A percentile compares a stretch with the other conserved stretches of the same genome.
Evolutionary conservation across 2,329 filamentous ascomycete genomes (phyloP).

Genomic region (Chalaropsis ovoidea): DNA sequence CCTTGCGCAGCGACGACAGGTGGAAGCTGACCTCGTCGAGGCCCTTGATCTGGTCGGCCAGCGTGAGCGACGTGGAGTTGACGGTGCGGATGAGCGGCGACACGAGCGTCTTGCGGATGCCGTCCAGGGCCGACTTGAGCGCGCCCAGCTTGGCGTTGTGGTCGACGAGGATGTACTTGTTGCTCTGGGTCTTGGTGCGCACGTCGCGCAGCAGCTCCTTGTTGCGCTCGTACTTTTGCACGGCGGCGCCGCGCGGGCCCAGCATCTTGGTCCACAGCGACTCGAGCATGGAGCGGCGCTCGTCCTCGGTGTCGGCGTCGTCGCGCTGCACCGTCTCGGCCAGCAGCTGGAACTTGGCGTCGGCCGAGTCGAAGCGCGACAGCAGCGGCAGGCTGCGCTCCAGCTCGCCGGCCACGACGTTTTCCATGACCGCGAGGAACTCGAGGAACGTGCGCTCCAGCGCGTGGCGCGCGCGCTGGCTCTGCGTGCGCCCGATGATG

Average conservation of each 20-base stretch:
- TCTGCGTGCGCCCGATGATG: constrained; percentile 68
- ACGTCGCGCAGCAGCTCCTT: constrained; percentile 67
- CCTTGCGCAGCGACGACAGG: constrained; percentile 61
- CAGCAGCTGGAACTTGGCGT: constrained; percentile 80
- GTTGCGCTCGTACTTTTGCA: constrained; percentile 92
- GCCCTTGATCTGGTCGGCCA: constrained; percentile 79
- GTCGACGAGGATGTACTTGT: constrained; percentile 76
- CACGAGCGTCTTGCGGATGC: constrained; percentile 70
- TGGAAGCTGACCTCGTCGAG: constrained; percentile 71
- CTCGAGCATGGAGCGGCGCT: constrained; percentile 70
- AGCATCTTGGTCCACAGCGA: constrained; percentile 79
- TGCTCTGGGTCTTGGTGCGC: constrained; percentile 69
- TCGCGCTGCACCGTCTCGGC: constrained; percentile 78
- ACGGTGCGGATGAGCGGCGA: constrained; percentile 67
- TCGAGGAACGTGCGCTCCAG: constrained; percentile 82
- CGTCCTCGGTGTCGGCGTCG: constrained; percentile 66
- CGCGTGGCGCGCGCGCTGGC: constrained; percentile 69
- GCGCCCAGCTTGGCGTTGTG: constrained; percentile 77
- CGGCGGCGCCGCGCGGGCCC: constrained; percentile 59
- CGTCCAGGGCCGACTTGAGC: constrained; percentile 78
- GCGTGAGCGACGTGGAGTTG: constrained; percentile 46
- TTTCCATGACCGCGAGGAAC: constrained; percentile 77
- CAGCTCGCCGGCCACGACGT: constrained; percentile 76
- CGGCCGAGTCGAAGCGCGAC: constrained; percentile 81
- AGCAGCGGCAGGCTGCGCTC: constrained; percentile 72